Base-by-base conservation (phyloP, 345 rosid genomes). In the Cochlearia excelsa region DNA sequence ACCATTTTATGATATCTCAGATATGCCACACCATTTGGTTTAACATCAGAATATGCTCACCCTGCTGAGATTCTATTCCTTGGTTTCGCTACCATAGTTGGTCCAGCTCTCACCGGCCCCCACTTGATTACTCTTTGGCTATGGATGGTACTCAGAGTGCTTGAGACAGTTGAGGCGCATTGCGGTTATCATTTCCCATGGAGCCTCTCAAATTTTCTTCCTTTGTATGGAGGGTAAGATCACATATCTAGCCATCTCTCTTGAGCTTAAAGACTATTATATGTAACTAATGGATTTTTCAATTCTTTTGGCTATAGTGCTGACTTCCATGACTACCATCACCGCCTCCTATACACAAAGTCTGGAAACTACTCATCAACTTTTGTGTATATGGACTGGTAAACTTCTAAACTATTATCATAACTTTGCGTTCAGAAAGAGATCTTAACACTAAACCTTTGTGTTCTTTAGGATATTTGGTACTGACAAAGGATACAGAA, bases 181-280 rank as follows among this genome's bases (percentile, higher is more conserved):
- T 90, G 96, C 66, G 99, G 99, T 68, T 93, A 93, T 72, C 92
- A 93, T 81, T 89, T 93, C 77, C 99, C 99, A 10, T 93, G 99
- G 97, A 89, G 99, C 81, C 87, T 79, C 68, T 87, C 99, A 58
- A 89, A 93, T 72, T 84, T 93, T 68, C 45, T 93, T 42, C 97
- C 99, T 57, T 56, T 93, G 42, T 93, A 93, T 79, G 99, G 97
- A 49, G 99, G 99, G 99, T 93, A 72, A 63, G 94, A 46, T 45
- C 54, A 57, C 50, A 51, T 41, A 30, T 11, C 59, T 50, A 38
- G 5, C 50, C 16, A 29, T 26, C 41, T 42, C 11, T 62, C 6
- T 9, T 49, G 31, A 51, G 50, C 33, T 26, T 4, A 11, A 6
- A 55, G 45, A 2, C 49, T 26, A 5, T 7, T 7, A 30, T 29